Conservation (phyloP, 148 eudicot genomes). For the Vaccinium corymbosum region DNA sequence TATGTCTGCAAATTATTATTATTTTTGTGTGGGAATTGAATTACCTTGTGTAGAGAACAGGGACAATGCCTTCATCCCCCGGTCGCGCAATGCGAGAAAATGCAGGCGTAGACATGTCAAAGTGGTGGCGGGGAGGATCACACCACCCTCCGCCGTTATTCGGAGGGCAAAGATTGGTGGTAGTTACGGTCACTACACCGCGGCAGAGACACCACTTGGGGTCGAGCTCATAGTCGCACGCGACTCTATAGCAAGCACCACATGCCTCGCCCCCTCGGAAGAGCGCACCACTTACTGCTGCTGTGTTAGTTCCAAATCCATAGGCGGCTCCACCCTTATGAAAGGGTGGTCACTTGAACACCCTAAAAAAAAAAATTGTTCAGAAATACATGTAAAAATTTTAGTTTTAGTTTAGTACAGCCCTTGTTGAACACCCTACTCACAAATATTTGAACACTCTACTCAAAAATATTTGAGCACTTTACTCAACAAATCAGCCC, state of each 20-base stretch:
- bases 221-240: constrained; percentile 45
- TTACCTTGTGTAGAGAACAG: constrained; percentile 61
- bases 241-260: constrained; percentile 73
- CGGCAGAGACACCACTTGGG: constrained; percentile 60
- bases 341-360: no score
- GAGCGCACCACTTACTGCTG: constrained; percentile 59
- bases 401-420: no score
- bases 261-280: constrained; percentile 62
- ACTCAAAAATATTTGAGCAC: no score
- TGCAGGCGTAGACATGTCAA: constrained; percentile 72
- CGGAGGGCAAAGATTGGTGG: constrained; percentile 82
- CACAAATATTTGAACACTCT: no score
- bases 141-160: constrained; percentile 86
- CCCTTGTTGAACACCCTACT: no score
- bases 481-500: no score
- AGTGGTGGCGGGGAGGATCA: constrained; percentile 56
- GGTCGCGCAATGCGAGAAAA: constrained; percentile 58
- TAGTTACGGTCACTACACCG: constrained; percentile 42
- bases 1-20: neutral
- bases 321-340: no score
- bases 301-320: constrained; percentile 61
- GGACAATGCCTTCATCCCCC: constrained; percentile 66
- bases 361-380: no score
- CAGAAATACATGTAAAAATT: no score
- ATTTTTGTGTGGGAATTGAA: neutral